Evolutionary conservation across 257 asterid genomes (phyloP), one percentile per base, ranked within the genome.

Genomic region (Petunia axillaris): DNA sequence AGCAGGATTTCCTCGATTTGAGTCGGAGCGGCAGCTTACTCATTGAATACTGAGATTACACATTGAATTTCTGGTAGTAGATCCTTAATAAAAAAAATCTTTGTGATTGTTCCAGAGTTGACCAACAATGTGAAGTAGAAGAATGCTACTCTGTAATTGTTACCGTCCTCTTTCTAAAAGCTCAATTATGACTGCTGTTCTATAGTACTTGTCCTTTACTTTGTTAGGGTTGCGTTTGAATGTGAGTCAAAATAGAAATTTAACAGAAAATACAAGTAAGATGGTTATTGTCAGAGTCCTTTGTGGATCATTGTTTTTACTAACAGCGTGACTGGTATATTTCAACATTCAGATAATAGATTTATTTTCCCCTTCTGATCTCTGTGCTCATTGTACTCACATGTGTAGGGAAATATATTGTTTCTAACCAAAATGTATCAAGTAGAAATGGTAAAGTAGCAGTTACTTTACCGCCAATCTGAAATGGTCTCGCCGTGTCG

Each of bases 241-340:
- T 71, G 44, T 71, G n/a, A 71, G 48, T 40, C 10, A 10, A 71
- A 71, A 35, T 71, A 48, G 48, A 71, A 48, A 4, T 11, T 48
- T 48, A 46, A 71, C 44, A 25, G 25, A 48, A 25, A 70, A 71
- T 25, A 25, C 44, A 5, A 44, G 25, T 46, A 71, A 71, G 59
- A 43, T 35, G 77, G 35, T 71, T 39, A 71, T 46, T 71, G 60
- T 46, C 40, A 25, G 59, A 46, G 59, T 48, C 60, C 25, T 71
- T 48, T 37, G 60, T 48, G 41, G 77, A 71, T 71, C 77, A 71
- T 48, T 71, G 77, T 48, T 70, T 46, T 25, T 25, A 44, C 59
- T 25, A 16, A 71, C 77, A 25, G 77, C 10, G 77, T 70, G 76
- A 16, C 39, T 68, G 77, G 44, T 71, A 35, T 11, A 48, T 71